Evolutionary conservation across 2,329 filamentous ascomycete species (phyloP).

Genomic region (Parastagonospora nodorum): DNA sequence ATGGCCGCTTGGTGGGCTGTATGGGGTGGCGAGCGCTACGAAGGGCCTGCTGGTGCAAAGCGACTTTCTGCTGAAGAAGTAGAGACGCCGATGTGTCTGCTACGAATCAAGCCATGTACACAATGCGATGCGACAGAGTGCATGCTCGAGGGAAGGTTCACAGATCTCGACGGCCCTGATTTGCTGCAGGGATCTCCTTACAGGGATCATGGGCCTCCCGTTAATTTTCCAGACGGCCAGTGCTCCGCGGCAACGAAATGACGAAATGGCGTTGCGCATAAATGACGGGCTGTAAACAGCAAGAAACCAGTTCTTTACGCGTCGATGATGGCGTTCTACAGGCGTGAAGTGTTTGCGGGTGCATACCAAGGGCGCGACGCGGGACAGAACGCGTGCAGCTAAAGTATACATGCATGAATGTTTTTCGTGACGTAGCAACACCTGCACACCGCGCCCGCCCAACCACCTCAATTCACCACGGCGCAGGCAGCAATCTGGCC

Average conservation of each 20-base stretch:
- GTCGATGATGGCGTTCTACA: background rate
- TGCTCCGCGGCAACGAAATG: slow-evolving; percentile 1
- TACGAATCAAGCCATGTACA: too few species aligned
- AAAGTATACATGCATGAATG: background rate
- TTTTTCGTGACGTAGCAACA: slow-evolving; percentile 24
- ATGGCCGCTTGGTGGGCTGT: slow-evolving; percentile 47
- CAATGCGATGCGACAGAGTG: background rate
- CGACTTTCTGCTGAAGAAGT: slow-evolving; percentile 42
- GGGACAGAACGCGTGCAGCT: slow-evolving; percentile 22
- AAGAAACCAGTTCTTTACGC: background rate
- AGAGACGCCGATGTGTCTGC: background rate
- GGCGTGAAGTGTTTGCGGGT: slow-evolving; percentile 1
- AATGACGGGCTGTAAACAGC: background rate
- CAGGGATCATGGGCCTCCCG: background rate
- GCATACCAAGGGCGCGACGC: background rate
- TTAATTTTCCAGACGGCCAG: slow-evolving; percentile 1
- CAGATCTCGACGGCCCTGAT: too few species aligned
- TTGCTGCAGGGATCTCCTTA: background rate
- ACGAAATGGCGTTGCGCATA: slow-evolving; percentile 8
- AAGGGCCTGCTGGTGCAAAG: slow-evolving; percentile 39
- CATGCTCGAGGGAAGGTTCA: background rate
- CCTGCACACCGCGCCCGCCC: slow-evolving; percentile 4
- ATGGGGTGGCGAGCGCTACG: slow-evolving; percentile 46
- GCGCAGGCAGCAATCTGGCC: background rate
- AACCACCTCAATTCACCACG: slow-evolving; percentile 13